Base-by-base conservation (phyloP, 371 early-diverging fungal genomes). In the Catenaria anguillulae region DNA sequence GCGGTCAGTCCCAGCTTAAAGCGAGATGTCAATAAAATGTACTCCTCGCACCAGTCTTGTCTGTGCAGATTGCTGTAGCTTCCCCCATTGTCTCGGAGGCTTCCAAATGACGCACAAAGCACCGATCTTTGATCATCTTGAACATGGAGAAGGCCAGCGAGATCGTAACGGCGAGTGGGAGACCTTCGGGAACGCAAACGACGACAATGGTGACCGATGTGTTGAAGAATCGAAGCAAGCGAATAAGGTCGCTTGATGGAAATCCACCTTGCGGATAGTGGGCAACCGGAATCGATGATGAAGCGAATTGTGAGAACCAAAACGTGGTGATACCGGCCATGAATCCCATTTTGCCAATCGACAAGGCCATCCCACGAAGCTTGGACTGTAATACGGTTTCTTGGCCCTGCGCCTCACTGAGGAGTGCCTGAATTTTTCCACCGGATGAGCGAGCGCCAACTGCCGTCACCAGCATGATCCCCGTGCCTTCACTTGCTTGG, bases 41-140 rank as follows among this genome's bases (percentile, higher is more conserved):
- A n/a, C n/a, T n/a, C n/a, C n/a, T n/a, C n/a, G n/a, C n/a, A n/a
- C 71, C 71, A 1, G 71, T 70, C 45, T 70, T 71, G 50, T 72
- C 73, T 21, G 63, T 61, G 50, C 67, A 72, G 24, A 68, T 61
- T 33, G 33, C 37, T 24, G 69, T 69, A 21, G 71, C 65, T 40
- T 61, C 62, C 8, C 71, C 71, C 70, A 66, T 69, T 8, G 61
- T 63, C 62, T 70, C 71, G 60, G 69, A 68, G 17, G 71, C 66
- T 40, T 62, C 48, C 21, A 70, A 33, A 24, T 66, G 60, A 26
- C 70, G 54, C 29, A 70, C 71, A 8, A 70, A 63, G 60, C 62
- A 69, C 19, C 67, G 68, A 46, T 70, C 70, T 37, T 63, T 64
- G n/a, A 69, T 67, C 71, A 70, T 70, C 50, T 62, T 63, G 42